A percentile compares a stretch with the other conserved stretches of the same genome.
Conservation (phyloP, 345 rosid species). For the Murraya paniculata region DNA sequence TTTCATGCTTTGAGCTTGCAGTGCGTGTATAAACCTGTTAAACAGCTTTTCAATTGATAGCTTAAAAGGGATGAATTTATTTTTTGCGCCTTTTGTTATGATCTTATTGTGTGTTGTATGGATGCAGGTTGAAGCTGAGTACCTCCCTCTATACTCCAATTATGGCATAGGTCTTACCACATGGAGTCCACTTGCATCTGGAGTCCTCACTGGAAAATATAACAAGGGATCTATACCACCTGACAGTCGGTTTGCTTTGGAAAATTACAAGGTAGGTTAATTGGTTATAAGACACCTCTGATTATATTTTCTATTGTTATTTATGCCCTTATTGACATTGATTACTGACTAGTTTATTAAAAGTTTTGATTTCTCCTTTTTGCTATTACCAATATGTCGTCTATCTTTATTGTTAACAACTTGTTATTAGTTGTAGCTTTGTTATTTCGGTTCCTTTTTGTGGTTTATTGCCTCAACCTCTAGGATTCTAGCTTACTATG, state of each 20-base stretch:
- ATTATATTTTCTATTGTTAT: neutral
- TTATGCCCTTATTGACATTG: neutral
- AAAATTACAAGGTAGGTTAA: conserved; percentile 74
- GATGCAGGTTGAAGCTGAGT: conserved; percentile 87
- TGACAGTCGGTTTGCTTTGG: conserved; percentile 92
- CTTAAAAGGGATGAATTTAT: neutral
- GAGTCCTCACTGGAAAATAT: conserved; percentile 97
- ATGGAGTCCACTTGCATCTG: conserved; percentile 99
- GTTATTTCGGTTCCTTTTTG: neutral
- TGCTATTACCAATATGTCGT: neutral
- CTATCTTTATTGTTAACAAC: neutral
- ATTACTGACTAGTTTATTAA: neutral
- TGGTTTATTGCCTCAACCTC: neutral
- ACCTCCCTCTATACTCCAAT: conserved; percentile 72
- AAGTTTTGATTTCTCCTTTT: neutral
- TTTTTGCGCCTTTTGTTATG: neutral
- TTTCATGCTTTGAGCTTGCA: neutral
- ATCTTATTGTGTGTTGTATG: conserved; percentile 10
- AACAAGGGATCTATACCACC: conserved; percentile 81
- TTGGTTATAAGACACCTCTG: neutral
- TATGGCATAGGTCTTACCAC: conserved; percentile 94
- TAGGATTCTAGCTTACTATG: neutral
- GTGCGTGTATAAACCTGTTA: neutral
- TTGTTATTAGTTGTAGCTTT: neutral
- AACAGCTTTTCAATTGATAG: neutral